These are phyloP conservation scores for Mycena metata DNA, from an alignment of 768 basidiomycete species.

Conservation along the genomic window DNA sequence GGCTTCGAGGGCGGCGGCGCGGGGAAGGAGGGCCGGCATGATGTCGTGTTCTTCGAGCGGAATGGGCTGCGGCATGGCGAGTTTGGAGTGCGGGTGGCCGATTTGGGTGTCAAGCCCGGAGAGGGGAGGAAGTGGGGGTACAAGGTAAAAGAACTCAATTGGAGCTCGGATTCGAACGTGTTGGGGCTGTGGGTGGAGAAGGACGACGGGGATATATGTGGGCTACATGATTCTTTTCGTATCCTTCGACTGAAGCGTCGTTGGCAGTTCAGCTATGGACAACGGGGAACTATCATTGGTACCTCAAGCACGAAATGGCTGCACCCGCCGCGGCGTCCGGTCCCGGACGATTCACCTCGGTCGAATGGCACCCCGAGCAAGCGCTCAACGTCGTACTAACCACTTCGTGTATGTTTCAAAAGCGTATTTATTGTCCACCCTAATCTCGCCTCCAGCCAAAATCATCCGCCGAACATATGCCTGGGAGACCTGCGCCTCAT, in stretches of 20 bases:
- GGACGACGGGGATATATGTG: constrained; percentile 78
- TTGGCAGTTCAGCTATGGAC: constrained; percentile 92
- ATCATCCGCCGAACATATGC: constrained; percentile 73
- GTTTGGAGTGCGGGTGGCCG: constrained; percentile 69
- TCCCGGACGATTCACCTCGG: constrained; percentile 73
- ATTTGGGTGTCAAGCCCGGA: constrained; percentile 50
- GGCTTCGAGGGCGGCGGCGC: constrained; percentile 80
- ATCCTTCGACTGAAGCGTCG: constrained; percentile 21
- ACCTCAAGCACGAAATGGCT: constrained; percentile 90
- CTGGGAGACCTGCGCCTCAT: constrained; percentile 85
- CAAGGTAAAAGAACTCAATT: constrained; percentile 79
- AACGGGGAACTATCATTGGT: constrained; percentile 97
- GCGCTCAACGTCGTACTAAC: constrained; percentile 74
- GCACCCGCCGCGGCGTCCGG: constrained; percentile 54
- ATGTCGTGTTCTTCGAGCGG: constrained; percentile 94
- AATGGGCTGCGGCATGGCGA: constrained; percentile 96
- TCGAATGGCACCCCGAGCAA: constrained; percentile 91
- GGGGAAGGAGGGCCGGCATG: constrained; percentile 78
- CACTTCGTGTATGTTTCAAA: constrained; percentile 66
- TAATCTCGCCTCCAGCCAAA: constrained; percentile 52
- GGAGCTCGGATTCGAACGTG: constrained; percentile 92
- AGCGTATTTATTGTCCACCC: background rate
- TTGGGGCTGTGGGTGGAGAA: constrained; percentile 88
- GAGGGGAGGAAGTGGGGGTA: constrained; percentile 70
- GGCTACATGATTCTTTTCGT: constrained; percentile 34